Evolutionary conservation across 1,139 yeast species (phyloP).

Genomic region (Spathaspora sp.): DNA sequence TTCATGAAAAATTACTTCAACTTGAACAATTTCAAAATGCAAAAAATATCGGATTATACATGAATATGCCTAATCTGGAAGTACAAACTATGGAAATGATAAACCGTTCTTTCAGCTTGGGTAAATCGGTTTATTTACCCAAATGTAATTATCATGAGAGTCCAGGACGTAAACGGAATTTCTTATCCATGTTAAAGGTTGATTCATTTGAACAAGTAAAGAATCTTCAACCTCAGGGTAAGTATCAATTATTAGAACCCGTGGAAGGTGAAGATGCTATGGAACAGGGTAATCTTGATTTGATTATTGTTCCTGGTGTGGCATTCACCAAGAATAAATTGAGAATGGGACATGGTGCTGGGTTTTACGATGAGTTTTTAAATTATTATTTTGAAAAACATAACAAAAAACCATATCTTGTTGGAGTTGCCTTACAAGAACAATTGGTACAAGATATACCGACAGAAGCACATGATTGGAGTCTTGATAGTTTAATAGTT

Average conservation of each 20-base stretch:
- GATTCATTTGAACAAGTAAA: slow-evolving; percentile 39
- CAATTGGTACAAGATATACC: slow-evolving; percentile 66
- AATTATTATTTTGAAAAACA: slow-evolving; percentile 43
- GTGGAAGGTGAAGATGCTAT: slow-evolving; percentile 34
- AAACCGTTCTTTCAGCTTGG: slow-evolving; percentile 42
- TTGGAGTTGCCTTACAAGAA: slow-evolving; percentile 72
- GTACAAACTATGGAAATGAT: slow-evolving; percentile 55
- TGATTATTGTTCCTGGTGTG: slow-evolving; percentile 82
- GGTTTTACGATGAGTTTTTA: slow-evolving; percentile 83
- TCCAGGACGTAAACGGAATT: slow-evolving; percentile 37
- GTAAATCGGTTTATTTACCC: slow-evolving; percentile 53
- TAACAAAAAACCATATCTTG: slow-evolving; percentile 38
- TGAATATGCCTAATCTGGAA: slow-evolving; percentile 68
- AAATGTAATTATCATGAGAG: slow-evolving; percentile 31
- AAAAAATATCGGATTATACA: slow-evolving; percentile 54
- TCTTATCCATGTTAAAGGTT: slow-evolving; percentile 59
- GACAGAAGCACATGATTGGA: slow-evolving; percentile 67
- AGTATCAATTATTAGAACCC: slow-evolving; percentile 71
- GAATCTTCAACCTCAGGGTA: slow-evolving; percentile 63
- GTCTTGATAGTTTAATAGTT: slow-evolving; percentile 55
- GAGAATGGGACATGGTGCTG: slow-evolving; percentile 91
- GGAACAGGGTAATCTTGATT: slow-evolving; percentile 52
- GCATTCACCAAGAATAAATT: slow-evolving; percentile 60
- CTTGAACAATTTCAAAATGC: slow-evolving; percentile 45
- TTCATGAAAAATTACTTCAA: slow-evolving; percentile 27